Conservation (phyloP, 306 rosid genomes). For the Rosa multiflora region DNA sequence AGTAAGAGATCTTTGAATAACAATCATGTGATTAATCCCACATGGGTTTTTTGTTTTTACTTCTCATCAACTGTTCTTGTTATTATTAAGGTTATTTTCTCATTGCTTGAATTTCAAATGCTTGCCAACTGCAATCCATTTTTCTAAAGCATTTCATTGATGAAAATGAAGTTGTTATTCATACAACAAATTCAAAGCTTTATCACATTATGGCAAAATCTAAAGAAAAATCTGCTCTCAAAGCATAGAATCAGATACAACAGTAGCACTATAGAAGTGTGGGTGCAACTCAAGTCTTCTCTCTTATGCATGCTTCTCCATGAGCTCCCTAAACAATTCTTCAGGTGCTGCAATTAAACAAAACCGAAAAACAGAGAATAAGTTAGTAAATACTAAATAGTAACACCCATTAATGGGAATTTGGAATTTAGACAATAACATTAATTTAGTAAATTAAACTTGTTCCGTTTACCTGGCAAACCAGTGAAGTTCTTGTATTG, state of each 20-base stretch:
- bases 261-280: not conserved
- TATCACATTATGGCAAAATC: not conserved
- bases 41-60: not conserved
- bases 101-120: not conserved
- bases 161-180: conserved; percentile 14
- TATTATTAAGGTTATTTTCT: not conserved
- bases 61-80: not conserved
- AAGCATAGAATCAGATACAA: conserved; percentile 12
- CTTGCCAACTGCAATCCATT: not conserved
- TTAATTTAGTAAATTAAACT: not conserved
- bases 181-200: conserved; percentile 6
- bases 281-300: not conserved
- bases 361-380: not conserved
- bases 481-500: conserved; percentile 54
- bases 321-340: conserved; percentile 47
- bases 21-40: not conserved
- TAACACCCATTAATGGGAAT: not conserved
- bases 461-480: conserved; percentile 36
- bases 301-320: conserved; percentile 46
- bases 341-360: conserved; percentile 44
- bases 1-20: not conserved
- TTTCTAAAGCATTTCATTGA: not conserved
- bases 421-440: not conserved
- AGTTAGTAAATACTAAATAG: not conserved
- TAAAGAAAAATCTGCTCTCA: not conserved